These are phyloP conservation scores for Podaxis mareebaensis DNA, from an alignment of 768 basidiomycete genomes.

Conservation along the genomic window DNA sequence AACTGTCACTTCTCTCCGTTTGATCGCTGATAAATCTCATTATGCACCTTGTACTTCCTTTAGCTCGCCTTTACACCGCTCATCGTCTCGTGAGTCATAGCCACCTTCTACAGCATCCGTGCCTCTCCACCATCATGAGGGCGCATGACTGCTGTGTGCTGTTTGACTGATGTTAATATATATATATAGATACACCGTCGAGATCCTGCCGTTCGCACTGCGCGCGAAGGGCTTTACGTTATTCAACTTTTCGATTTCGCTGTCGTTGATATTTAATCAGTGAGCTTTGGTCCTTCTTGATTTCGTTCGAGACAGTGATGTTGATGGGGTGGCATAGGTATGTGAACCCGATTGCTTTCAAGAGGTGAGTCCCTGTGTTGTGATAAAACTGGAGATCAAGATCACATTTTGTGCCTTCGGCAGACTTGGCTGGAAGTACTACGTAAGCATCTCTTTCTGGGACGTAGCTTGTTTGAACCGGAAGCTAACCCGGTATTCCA, in stretches of 20 bases:
- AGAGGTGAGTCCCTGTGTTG: constrained; percentile 21
- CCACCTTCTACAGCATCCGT: neutral
- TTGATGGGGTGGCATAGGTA: constrained; percentile 32
- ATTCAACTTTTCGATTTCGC: constrained; percentile 61
- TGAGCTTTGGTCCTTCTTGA: constrained; percentile 14
- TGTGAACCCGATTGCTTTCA: constrained; percentile 49
- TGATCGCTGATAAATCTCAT: neutral
- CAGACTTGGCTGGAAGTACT: constrained; percentile 63
- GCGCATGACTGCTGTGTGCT: neutral
- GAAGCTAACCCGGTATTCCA: neutral
- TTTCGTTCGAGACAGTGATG: neutral
- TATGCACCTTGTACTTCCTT: neutral
- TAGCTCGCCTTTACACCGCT: constrained; percentile 35
- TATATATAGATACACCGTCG: constrained; percentile 28
- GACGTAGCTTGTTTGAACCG: neutral
- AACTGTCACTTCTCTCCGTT: constrained; percentile 1
- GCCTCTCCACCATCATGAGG: neutral
- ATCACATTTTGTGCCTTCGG: constrained; percentile 38
- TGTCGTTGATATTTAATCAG: constrained; percentile 71
- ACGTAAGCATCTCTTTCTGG: constrained; percentile 33
- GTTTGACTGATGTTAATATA: neutral
- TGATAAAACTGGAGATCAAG: neutral
- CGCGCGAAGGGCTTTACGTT: constrained; percentile 72
- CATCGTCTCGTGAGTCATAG: constrained; percentile 31
- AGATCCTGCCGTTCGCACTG: constrained; percentile 36